A percentile compares a stretch with the other conserved stretches of the same genome.
Evolutionary conservation across 352 stramenopile species (phyloP).

Genomic region (Globisporangium recalcitrans): DNA sequence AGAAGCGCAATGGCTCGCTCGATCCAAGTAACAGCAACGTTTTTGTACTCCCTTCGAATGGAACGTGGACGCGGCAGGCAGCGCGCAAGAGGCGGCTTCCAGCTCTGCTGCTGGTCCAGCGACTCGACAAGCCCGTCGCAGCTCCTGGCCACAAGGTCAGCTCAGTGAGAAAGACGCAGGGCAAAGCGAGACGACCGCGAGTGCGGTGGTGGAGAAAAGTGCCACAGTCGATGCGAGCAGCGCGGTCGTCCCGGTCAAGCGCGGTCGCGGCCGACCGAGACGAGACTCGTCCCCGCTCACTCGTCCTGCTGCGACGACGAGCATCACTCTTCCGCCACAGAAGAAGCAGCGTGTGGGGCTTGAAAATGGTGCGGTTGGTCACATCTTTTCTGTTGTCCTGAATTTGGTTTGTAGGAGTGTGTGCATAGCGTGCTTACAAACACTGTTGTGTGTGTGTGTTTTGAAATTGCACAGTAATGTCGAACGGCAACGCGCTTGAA

Average conservation of each 20-base stretch:
- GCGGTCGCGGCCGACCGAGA: not conserved
- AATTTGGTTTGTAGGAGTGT: not conserved
- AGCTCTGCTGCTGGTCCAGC: not conserved
- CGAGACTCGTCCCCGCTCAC: not conserved
- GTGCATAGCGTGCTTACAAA: not conserved
- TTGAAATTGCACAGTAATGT: not conserved
- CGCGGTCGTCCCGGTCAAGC: not conserved
- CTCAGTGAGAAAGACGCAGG: not conserved
- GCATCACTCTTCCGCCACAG: not conserved
- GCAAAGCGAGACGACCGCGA: not conserved
- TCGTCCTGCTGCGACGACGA: not conserved
- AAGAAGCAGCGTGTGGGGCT: not conserved
- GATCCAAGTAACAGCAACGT: not conserved
- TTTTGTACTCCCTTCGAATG: not conserved
- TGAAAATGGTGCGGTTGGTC: not conserved
- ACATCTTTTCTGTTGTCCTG: not conserved
- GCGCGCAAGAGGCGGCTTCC: not conserved
- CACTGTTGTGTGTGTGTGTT: not conserved
- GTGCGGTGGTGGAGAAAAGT: not conserved
- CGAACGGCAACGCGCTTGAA: not conserved
- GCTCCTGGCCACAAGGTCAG: not conserved
- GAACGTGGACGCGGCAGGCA: not conserved
- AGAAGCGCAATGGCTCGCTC: not conserved
- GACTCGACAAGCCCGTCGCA: not conserved
- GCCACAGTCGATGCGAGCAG: not conserved